Base-by-base conservation (phyloP, 805 yeast species). In the Starmerella stigmatis region DNA sequence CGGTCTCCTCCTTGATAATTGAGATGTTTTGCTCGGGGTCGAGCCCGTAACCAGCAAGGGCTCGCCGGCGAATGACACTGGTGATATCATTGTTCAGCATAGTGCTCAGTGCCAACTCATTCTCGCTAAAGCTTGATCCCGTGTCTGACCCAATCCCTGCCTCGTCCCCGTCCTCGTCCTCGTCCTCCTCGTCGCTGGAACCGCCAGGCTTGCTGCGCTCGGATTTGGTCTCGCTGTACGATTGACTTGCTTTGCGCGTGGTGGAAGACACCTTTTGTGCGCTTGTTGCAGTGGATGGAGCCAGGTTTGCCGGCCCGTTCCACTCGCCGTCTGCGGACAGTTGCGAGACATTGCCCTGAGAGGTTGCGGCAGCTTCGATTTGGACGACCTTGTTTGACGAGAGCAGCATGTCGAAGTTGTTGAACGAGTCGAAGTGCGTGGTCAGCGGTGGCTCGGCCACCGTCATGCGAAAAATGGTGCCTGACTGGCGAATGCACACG, bases 401-500 rank as follows among this genome's bases (percentile, higher is more conserved):
- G 6, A 25, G 16, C 8, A 36, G 37, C 48, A 59, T 50, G 1
- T 54, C 46, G 21, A 64, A 48, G 12, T 57, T 51, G 42, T 64
- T 64, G 54, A 69, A 73, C 0, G 89, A 76, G 53, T 78, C 82
- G 62, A 86, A 81, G 13, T 67, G 68, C 8, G 81, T 59, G 8
- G 78, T 69, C 29, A 76, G 76, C 26, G 78, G 78, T 41, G 81
- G 73, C 58, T 83, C 89, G 1, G 68, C 64, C 0, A 80, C 82
- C 0, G 80, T 74, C 88, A 83, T 83, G 47, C 81, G 70, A 62
- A 82, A 86, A 0, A 86, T 78, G 43, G 84, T 80, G 3, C 96
- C 96, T 1, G 94, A 82, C 56, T 85, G 94, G 52, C 96, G 69
- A 81, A 88, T 81, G 61, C 96, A 86, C 23, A 88, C 76, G 46